Evolutionary conservation across 2,329 filamentous ascomycete genomes (phyloP), one percentile per base, ranked within the genome.

Genomic region (Geoglossum cookeanum): DNA sequence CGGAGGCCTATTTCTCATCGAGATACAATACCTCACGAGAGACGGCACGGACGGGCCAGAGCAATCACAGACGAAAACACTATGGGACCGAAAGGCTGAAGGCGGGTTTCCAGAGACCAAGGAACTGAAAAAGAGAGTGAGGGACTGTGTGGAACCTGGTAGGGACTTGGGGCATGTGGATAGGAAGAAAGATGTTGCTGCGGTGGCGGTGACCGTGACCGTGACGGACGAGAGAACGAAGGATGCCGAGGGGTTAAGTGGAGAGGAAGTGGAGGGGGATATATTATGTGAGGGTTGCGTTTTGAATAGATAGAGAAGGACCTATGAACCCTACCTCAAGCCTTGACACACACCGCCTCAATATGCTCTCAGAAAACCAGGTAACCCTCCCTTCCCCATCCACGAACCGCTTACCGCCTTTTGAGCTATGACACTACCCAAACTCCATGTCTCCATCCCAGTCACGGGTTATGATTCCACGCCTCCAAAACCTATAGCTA

Each of bases 61-160:
- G 64, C 5, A 62, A 67, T 13, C 67, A 1, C 64, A 73, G 60
- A 73, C 78, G 58, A 78, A 75, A 33, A 66, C 84, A 2, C 73
- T 97, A 35, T 98, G 92, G 92, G 88, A 97, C 73, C 79, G 92
- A 60, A 94, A 89, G 68, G 67, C 71, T 3, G 84, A 96, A 66
- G 87, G 87, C 33, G 90, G 92, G 0, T 98, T 98, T 70, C 92
- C 91, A 71, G 89, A 96, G 72, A 89, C 87, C 1, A 95, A 96
- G 70, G 83, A 91, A 63, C 76, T 96, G 48, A 96, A 97, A 72
- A 81, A 88, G 59, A 77, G 83, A 15, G 80, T 96, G 4, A 75
- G 91, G 58, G 87, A 96, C 71, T 76, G 87, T 55, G 82, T 96
- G 63, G 83, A 92, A 64, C 91, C 90, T 0, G 75, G 73, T 0